A percentile compares a stretch with the other conserved stretches of the same genome.
Conservation (phyloP, 768 basidiomycete species). For the Calocybe indica region DNA sequence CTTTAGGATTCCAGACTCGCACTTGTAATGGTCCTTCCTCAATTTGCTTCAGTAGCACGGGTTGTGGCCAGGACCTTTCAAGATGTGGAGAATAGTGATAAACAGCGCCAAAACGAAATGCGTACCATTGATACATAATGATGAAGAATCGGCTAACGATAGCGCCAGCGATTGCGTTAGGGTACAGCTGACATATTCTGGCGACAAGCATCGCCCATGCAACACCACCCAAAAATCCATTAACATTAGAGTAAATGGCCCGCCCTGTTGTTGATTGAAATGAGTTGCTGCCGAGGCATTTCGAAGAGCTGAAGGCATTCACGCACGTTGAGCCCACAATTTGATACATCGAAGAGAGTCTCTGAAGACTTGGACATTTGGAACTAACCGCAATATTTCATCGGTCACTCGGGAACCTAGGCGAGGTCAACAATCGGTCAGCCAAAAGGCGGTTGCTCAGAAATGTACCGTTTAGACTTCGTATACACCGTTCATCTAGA, state of each 20-base stretch:
- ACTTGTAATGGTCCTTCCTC: slow-evolving; percentile 92
- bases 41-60: slow-evolving; percentile 94
- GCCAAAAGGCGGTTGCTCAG: background rate
- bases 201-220: slow-evolving; percentile 99
- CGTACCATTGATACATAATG: slow-evolving; percentile 95
- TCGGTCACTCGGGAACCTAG: slow-evolving; percentile 93
- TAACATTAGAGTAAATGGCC: slow-evolving; percentile 97
- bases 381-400: slow-evolving; percentile 91
- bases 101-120: slow-evolving; percentile 2
- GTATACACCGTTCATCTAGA: slow-evolving; percentile 89
- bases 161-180: slow-evolving; percentile 88
- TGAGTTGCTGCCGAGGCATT: background rate
- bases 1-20: slow-evolving; percentile 97
- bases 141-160: slow-evolving; percentile 98
- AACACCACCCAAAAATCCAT: slow-evolving; percentile 96
- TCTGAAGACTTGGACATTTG: slow-evolving; percentile 90
- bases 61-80: slow-evolving; percentile 95
- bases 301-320: background rate
- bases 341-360: slow-evolving; percentile 95
- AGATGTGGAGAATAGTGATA: slow-evolving; percentile 5
- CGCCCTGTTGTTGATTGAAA: slow-evolving; percentile 46
- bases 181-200: slow-evolving; percentile 97
- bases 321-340: slow-evolving; percentile 92
- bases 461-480: slow-evolving; percentile 81
- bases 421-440: slow-evolving; percentile 7